These are phyloP conservation scores for Candida hispaniensis DNA, from an alignment of 805 yeast genomes.

Conservation along the genomic window DNA sequence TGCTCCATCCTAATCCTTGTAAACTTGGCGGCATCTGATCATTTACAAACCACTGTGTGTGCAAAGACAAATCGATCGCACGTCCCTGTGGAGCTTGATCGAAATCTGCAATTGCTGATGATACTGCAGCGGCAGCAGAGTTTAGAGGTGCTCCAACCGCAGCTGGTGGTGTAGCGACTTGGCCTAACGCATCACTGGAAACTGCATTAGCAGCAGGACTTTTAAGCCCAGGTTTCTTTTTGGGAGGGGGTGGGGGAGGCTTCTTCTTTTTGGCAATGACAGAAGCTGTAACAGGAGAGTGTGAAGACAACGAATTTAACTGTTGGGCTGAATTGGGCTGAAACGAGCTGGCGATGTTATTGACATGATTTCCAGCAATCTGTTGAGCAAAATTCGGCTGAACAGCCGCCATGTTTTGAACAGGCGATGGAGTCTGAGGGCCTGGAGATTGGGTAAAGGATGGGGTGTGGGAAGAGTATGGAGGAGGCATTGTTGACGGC, in stretches of 20 bases:
- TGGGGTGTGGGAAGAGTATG: conserved; percentile 25
- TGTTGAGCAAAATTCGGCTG: no score
- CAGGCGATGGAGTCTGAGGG: conserved; percentile 2
- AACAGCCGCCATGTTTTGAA: no score
- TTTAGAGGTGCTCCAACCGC: no score
- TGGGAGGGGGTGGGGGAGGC: conserved; percentile 23
- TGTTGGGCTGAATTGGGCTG: no score
- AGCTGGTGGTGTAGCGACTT: neutral
- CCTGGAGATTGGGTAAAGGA: conserved; percentile 11
- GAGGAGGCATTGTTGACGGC: conserved; percentile 22
- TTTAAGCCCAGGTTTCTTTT: conserved; percentile 20
- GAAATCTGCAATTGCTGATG: conserved; percentile 8
- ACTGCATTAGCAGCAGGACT: conserved; percentile 15
- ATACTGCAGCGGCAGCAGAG: no score
- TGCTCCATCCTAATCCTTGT: conserved; percentile 22
- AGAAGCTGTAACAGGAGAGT: no score
- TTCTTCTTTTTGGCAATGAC: no score
- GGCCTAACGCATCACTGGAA: neutral
- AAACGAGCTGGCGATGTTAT: no score
- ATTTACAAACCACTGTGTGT: conserved; percentile 22
- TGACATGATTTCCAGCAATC: no score
- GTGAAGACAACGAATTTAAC: no score
- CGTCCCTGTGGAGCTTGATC: conserved; percentile 6
- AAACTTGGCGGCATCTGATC: conserved; percentile 24
- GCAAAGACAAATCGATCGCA: conserved; percentile 20